Conservation (phyloP, 495 filamentous ascomycete species). For the Penicillium maclennaniae region DNA sequence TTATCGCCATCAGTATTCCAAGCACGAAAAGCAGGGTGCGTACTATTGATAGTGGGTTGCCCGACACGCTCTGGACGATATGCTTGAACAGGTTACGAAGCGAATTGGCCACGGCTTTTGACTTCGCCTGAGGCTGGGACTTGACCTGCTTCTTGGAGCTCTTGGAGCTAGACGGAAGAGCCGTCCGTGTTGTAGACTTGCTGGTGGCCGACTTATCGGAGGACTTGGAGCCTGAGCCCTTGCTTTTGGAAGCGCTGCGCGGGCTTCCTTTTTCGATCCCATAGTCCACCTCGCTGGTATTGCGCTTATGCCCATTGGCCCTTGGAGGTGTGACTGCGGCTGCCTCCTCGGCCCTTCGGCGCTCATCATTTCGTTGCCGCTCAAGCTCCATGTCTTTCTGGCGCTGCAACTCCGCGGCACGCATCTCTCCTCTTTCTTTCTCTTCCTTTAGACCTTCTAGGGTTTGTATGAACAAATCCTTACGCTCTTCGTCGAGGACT, state of each 20-base stretch:
- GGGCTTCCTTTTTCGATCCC: constrained; percentile 46
- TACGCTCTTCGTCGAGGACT: constrained; percentile 85
- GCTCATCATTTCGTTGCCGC: constrained; percentile 53
- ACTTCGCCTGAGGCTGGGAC: constrained; percentile 28
- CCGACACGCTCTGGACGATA: constrained; percentile 58
- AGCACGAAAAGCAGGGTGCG: constrained; percentile 76
- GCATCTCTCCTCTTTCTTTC: constrained; percentile 67
- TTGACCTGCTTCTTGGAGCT: constrained; percentile 41
- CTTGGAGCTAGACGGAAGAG: constrained; percentile 34
- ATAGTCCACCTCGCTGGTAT: constrained; percentile 52
- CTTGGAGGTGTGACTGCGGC: constrained; percentile 32
- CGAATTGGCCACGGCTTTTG: constrained; percentile 38
- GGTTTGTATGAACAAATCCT: constrained; percentile 78
- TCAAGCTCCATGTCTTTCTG: constrained; percentile 61
- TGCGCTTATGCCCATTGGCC: constrained; percentile 48
- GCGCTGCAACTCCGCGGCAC: constrained; percentile 56
- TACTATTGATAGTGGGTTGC: constrained; percentile 70
- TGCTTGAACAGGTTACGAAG: constrained; percentile 60
- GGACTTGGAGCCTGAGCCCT: constrained; percentile 19
- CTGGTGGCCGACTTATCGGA: constrained; percentile 27
- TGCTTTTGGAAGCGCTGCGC: constrained; percentile 33
- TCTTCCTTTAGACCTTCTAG: constrained; percentile 58
- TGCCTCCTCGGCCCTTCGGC: constrained; percentile 56
- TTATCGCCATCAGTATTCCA: constrained; percentile 74
- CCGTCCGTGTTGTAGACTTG: constrained; percentile 30